phyloP scores from a whole-genome alignment of 2,329 filamentous ascomycete species.

The Paraphaeosphaeria minitans region DNA sequence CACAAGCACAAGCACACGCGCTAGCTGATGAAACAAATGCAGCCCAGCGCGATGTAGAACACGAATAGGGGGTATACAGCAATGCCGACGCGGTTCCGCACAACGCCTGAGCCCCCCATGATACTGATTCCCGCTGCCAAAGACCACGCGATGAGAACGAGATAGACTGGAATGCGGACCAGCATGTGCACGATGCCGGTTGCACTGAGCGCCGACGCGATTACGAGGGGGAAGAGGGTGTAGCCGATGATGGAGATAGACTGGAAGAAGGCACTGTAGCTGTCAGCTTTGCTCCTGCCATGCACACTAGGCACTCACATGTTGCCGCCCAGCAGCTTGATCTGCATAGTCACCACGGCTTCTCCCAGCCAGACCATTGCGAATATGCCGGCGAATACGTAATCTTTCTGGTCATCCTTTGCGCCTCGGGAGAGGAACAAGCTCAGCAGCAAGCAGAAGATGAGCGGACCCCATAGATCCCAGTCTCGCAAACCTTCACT shows the following conservation, averaged over 20 bases:
- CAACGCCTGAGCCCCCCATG: conserved; percentile 89
- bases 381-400: conserved; percentile 95
- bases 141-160: conserved; percentile 88
- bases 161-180: conserved; percentile 85
- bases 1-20: conserved; percentile 7
- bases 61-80: conserved; percentile 94
- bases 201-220: conserved; percentile 88
- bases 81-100: conserved; percentile 91
- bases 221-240: conserved; percentile 94
- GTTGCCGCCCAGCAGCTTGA: conserved; percentile 93
- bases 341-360: conserved; percentile 95
- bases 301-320: conserved; percentile 71
- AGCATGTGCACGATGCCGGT: conserved; percentile 74
- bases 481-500: conserved; percentile 90
- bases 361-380: conserved; percentile 97
- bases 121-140: conserved; percentile 95
- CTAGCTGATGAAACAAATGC: conserved; percentile 95
- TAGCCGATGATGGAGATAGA: conserved; percentile 98
- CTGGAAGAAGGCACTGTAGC: conserved; percentile 87
- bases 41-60: conserved; percentile 92
- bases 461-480: conserved; percentile 96
- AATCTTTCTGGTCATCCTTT: conserved; percentile 76
- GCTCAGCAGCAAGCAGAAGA: conserved; percentile 90
- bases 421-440: conserved; percentile 86
- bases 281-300: conserved; percentile 32